Evolutionary conservation across 2,329 filamentous ascomycete species (phyloP), one percentile per base, ranked within the genome.

Genomic region (Nakataea oryzae): DNA sequence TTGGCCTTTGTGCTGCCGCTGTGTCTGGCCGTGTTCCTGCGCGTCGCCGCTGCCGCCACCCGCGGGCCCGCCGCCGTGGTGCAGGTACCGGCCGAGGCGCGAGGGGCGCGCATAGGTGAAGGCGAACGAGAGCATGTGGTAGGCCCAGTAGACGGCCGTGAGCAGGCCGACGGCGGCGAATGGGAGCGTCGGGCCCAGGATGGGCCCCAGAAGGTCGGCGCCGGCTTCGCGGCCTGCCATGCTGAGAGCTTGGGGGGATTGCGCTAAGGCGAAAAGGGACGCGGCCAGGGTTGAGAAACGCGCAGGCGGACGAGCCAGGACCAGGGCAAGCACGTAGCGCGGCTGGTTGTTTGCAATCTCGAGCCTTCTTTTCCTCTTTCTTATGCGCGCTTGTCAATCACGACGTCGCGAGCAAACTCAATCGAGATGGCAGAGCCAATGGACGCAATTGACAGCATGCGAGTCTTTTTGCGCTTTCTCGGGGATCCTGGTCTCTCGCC

Each of bases 81-180:
- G 62, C 28, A 62, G n/a, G 57, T 63, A 65, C 8, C 58, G 62
- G 21, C n/a, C 32, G 47, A 65, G 47, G 27, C 57, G 41, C 14
- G 63, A 65, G 12, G 58, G 60, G 30, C 61, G 32, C 24, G 27
- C 14, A 27, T 62, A 65, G 9, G 57, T n/a, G 5, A 27, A 24
- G 8, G 54, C 14, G 32, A 62, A 62, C 5, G 30, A 27, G n/a
- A 28, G 3, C 14, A 27, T 32, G 3, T 30, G n/a, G 7, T 9
- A 8, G n/a, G 34, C 26, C 32, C 30, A 32, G 58, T 41, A 59
- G 21, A 59, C 11, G 34, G 29, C 17, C 24, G 58, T 59, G 9
- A 59, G 26, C 21, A 59, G 32, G 26, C 58, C 58, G 24, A 59
- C 28, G 58, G 21, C 28, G 32, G 58, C 28, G 24, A 59, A 34